Conservation (phyloP, 169 alveolate genomes). For the Pseudocohnilembus persalinus region DNA sequence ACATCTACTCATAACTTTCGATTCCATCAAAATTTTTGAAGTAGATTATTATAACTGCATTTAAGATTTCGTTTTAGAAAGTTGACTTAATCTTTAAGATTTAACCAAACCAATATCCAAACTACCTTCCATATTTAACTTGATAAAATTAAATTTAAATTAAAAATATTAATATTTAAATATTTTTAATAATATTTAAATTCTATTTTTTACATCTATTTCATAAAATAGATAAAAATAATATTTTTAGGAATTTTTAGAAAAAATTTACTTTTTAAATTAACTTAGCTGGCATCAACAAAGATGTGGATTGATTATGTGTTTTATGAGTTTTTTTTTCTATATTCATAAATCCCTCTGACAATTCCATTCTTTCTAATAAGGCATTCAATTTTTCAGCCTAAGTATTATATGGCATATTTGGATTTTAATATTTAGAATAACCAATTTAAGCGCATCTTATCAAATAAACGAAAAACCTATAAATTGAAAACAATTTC, state of each 20-base stretch:
- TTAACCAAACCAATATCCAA: not conserved
- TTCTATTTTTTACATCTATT: too few species aligned
- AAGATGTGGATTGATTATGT: not conserved
- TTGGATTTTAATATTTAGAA: not conserved
- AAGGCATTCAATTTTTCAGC: slow-evolving; percentile 2
- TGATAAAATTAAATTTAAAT: too few species aligned
- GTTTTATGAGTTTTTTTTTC: slow-evolving; percentile 18
- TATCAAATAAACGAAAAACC: slow-evolving; percentile 1
- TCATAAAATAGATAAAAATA: not conserved
- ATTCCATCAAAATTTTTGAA: not conserved
- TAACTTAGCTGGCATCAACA: slow-evolving; percentile 1
- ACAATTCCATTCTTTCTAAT: slow-evolving; percentile 14
- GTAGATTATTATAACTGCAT: not conserved
- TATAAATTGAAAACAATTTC: not conserved
- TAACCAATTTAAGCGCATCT: slow-evolving; percentile 6
- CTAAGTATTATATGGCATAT: not conserved
- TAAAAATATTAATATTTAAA: too few species aligned
- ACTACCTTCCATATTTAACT: not conserved
- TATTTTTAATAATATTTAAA: too few species aligned
- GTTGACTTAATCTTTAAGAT: not conserved
- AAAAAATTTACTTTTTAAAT: not conserved
- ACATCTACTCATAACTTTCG: not conserved
- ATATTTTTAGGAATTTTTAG: not conserved
- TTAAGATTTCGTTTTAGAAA: too few species aligned
- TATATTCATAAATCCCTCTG: slow-evolving; percentile 7